Evolutionary conservation across 2,329 filamentous ascomycete species (phyloP), one percentile per base, ranked within the genome.

Genomic region (Arthrinium puccinioides): DNA sequence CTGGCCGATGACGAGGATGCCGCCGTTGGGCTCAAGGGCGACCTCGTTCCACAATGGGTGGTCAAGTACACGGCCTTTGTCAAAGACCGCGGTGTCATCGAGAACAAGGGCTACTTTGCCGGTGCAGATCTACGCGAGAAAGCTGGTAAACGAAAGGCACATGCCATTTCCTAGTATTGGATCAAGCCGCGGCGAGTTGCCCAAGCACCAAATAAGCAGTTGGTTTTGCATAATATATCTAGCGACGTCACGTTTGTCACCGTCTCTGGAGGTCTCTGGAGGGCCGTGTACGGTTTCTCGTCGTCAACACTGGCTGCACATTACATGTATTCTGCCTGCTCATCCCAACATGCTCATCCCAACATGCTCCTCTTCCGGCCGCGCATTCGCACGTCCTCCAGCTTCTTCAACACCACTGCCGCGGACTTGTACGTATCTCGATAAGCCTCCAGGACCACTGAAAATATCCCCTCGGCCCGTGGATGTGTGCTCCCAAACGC

Each of bases 21-120:
- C 10, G 57, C 60, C 14, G 60, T 66, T 9, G 83, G 84, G 1
- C 66, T 94, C 40, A 70, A 74, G 48, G 89, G 87, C 5, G 80
- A 95, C 46, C 73, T 97, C 33, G 75, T 78, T 41, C 89, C 92
- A 20, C 81, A 90, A 57, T 98, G 92, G 90, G 92, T 97, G 20
- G 83, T 90, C 48, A 94, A 97, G 59, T 98, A 98, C 59, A 96
- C 90, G 25, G 92, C 92, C 2, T 90, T 97, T 41, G 87, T 97
- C 27, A 84, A 85, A 59, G 84, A 97, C 57, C 74, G 92, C 37
- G 92, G 92, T 11, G 92, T 98, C 8, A 90, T 98, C 47, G 92
- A 98, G 69, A 95, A 92, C 57, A 98, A 97, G 69, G 92, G 92
- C 7, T 97, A 96, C 62, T 96, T 96, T 67, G 90, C 90, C 2